Conservation (phyloP, 352 stramenopile genomes). For the Phytopythium sindhum region DNA sequence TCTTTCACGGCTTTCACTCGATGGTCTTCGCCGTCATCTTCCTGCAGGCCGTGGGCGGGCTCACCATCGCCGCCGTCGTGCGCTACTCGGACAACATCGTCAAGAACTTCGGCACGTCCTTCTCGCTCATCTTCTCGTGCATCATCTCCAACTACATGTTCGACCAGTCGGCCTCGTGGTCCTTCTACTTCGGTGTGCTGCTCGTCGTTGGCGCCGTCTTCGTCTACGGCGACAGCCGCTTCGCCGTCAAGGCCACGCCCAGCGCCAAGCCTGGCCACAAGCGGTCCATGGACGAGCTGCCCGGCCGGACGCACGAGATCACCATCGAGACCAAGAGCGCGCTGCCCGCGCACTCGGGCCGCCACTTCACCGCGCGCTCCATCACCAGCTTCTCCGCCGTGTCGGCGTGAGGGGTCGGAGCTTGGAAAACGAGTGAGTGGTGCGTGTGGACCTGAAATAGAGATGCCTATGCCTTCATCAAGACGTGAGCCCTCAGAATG, state of each 20-base stretch:
- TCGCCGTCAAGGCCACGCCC: conserved; percentile 37
- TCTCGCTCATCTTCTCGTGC: conserved; percentile 86
- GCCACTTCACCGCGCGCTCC: conserved; percentile 46
- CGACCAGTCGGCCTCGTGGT: conserved; percentile 55
- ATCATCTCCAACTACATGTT: conserved; percentile 91
- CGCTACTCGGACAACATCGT: conserved; percentile 89
- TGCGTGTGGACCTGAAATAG: background rate
- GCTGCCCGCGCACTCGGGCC: conserved; percentile 22
- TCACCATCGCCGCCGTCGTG: conserved; percentile 84
- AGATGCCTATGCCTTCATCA: background rate
- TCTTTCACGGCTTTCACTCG: conserved; percentile 81
- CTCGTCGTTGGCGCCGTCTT: conserved; percentile 81
- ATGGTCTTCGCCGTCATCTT: conserved; percentile 77
- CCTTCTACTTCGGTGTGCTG: conserved; percentile 77
- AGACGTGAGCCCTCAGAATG: background rate
- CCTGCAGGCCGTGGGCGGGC: conserved; percentile 75
- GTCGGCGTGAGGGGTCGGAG: background rate
- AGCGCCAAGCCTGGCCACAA: conserved; percentile 20
- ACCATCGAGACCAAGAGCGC: conserved; percentile 43
- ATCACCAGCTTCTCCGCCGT: conserved; percentile 12
- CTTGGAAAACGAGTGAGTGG: too few species aligned
- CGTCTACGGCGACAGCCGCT: conserved; percentile 83
- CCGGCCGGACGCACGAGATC: conserved; percentile 36
- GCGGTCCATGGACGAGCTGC: conserved; percentile 22
- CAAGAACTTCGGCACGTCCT: conserved; percentile 89